Conservation (phyloP, 768 basidiomycete genomes). For the Suillus cothurnatus region DNA sequence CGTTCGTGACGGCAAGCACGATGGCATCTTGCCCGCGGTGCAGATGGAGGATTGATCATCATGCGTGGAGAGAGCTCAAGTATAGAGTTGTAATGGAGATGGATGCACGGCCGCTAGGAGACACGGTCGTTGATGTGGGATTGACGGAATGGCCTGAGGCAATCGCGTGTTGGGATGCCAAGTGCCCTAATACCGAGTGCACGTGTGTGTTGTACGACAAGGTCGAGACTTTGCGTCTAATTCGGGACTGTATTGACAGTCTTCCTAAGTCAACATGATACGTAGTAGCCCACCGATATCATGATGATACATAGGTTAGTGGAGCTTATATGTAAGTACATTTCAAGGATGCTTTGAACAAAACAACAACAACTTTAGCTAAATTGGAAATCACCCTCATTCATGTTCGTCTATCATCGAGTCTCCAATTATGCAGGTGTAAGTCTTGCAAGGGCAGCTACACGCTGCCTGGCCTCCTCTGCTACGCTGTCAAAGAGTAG, state of each 20-base stretch:
- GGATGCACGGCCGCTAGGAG: conserved; percentile 59
- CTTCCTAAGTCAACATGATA: conserved; percentile 43
- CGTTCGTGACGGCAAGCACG: conserved; percentile 56
- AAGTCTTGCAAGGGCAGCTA: conserved; percentile 8
- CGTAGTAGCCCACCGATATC: neutral
- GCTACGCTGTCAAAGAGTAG: neutral
- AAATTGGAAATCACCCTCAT: conserved; percentile 1
- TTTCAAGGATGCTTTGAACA: neutral
- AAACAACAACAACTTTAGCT: neutral
- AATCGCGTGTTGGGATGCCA: conserved; percentile 59
- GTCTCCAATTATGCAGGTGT: conserved; percentile 10
- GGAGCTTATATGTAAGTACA: neutral
- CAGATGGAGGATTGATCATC: conserved; percentile 50
- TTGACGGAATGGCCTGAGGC: conserved; percentile 59
- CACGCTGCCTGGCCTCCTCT: conserved; percentile 6
- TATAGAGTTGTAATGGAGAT: conserved; percentile 57
- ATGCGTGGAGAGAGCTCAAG: conserved; percentile 68
- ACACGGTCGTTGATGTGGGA: conserved; percentile 52
- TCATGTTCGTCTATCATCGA: conserved; percentile 24
- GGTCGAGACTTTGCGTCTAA: conserved; percentile 52
- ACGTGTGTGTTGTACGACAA: conserved; percentile 57
- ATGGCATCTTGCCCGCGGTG: conserved; percentile 48
- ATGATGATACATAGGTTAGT: neutral
- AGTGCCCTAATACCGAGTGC: conserved; percentile 49
- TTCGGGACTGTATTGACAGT: conserved; percentile 54